Base-by-base conservation (phyloP, 1,284 basidiomycete species). In the Heliocybe sulcata region DNA sequence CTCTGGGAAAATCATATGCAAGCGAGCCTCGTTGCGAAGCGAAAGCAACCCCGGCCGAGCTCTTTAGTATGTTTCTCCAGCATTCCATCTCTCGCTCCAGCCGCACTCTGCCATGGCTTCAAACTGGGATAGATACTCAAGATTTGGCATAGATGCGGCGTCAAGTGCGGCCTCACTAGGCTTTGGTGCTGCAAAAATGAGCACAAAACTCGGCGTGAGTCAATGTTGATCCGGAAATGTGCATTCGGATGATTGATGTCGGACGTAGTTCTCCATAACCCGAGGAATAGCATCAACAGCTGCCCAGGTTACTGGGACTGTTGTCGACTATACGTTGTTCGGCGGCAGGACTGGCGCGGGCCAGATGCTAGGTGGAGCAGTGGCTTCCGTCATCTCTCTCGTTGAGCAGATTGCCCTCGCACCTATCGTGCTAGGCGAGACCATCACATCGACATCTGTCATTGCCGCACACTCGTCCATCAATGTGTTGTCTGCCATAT, bases 391-490 rank as follows among this genome's bases (percentile, higher is more conserved):
- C n/a, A 73, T 90, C 51, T 78, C 80, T 35, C 70, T 87, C 35
- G 81, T 82, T 6, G 89, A 91, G 66, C 79, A 81, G 53, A 69
- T 88, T 47, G 82, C 85, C 3, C 80, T 91, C 42, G 81, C 82
- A 2, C 87, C 88, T 6, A 82, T 90, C 59, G 75, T 82, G 58
- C 69, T 90, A 20, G 82, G 84, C 33, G 87, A 91, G 69, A 83
- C 85, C 60, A 76, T 91, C 54, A 85, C 89, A n/a, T 81, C 82
- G 1, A 85, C 86, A 1, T 86, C 84, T 3, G 72, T 91, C 47
- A 72, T 82, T 16, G 87, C 86, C 1, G 88, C 86, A 0, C 80
- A 87, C 55, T 80, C 81, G 57, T 87, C 87, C 23, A 80, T 91
- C 57, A 87, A 88, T 62, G 75, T 83, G 45, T 76, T 91, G 35